Conservation (phyloP, 2,329 filamentous ascomycete species). For the Pochonia chlamydosporia region DNA sequence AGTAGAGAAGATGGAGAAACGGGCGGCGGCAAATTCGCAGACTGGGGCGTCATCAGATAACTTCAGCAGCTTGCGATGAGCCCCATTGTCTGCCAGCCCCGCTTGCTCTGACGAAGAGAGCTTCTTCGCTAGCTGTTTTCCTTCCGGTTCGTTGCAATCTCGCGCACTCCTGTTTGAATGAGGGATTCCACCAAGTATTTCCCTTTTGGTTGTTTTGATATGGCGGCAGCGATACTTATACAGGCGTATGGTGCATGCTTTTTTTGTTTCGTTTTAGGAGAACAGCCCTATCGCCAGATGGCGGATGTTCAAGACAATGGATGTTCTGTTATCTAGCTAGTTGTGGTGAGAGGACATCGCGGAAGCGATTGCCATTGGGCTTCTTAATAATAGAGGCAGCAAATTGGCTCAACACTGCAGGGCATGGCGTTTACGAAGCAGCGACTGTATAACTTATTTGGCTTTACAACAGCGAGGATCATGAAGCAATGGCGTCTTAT, state of each 20-base stretch:
- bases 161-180: background rate
- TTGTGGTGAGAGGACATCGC: background rate
- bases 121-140: no score
- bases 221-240: constrained; percentile 12
- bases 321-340: background rate
- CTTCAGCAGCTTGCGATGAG: background rate
- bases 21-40: constrained; percentile 57
- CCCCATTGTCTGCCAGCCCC: background rate
- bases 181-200: background rate
- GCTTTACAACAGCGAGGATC: background rate
- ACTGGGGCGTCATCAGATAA: constrained; percentile 78
- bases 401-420: background rate
- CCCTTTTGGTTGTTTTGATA: background rate
- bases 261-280: constrained; percentile 1
- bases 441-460: background rate
- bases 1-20: constrained; percentile 61
- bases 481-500: background rate
- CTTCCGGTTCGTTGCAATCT: no score
- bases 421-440: background rate
- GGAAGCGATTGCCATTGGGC: constrained; percentile 1
- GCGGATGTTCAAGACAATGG: no score
- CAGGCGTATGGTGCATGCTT: constrained; percentile 18
- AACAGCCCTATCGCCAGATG: no score
- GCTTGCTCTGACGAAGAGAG: background rate
- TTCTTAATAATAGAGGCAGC: constrained; percentile 1